Evolutionary conservation across 2,329 filamentous ascomycete genomes (phyloP), one percentile per base, ranked within the genome.

Genomic region (Penicillium sp.): DNA sequence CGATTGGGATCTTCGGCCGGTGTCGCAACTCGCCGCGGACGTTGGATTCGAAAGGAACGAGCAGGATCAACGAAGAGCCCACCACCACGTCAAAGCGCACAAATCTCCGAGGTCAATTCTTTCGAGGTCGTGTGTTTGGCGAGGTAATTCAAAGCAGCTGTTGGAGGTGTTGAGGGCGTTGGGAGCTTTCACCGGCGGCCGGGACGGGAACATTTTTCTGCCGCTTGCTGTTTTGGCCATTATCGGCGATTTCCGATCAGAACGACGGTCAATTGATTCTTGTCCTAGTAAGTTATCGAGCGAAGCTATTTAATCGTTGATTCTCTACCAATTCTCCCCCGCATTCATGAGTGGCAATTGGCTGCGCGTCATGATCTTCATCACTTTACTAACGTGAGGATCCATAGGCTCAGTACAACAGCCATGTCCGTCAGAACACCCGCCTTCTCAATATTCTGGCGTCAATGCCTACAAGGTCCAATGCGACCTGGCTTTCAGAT

Each of bases 131-230:
- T 55, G 52, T 39, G 50, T 53, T 51, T 54, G 57, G 48, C 45
- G 41, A 48, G 46, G 33, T 46, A 51, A 44, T 44, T n/a, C 13
- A 27, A 49, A 51, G 50, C 39, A 58, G 51, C 40, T 16, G 55
- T 61, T 55, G 63, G 57, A 57, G 63, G 65, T 60, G 72, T 74
- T 74, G 72, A 74, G 70, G 67, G 64, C 65, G 68, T 71, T 71
- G 69, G 66, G 70, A 72, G 68, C 68, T 71, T 58, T 73, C 70
- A 72, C 72, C 72, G 72, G 71, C 65, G 61, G 65, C 70, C 71
- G 67, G 70, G 70, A 68, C 67, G 62, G 72, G 72, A 74, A 74
- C 62, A 73, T 74, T 74, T 74, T 74, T 74, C 69, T 71, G 70
- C 72, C 72, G 72, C 65, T 16, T 45, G 29, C 54, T 62, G 59